These are phyloP conservation scores for Neurospora sp. DNA, from an alignment of 495 filamentous ascomycete genomes.

Conservation along the genomic window DNA sequence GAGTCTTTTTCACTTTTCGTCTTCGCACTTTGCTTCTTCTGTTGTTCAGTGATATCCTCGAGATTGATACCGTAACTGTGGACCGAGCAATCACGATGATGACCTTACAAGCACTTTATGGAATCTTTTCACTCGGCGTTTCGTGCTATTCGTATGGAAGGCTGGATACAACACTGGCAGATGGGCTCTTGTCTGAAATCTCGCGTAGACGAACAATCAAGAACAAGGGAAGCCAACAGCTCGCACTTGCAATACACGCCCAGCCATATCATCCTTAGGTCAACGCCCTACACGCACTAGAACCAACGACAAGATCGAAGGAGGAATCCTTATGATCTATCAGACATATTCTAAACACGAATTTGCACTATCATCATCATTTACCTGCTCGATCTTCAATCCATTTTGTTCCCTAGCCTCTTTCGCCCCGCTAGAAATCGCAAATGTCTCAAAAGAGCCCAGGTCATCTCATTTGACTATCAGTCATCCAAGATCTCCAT, in stretches of 20 bases:
- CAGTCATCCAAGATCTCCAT: neutral
- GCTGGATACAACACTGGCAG: neutral
- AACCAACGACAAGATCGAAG: neutral
- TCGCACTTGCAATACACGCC: neutral
- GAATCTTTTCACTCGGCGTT: no score
- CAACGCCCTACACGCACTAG: neutral
- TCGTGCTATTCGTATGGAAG: neutral
- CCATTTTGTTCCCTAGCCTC: neutral
- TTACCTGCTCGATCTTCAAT: neutral
- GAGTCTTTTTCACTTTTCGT: conserved; percentile 11
- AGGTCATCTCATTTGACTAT: neutral
- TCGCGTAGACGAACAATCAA: neutral
- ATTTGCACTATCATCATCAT: neutral
- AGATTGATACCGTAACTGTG: neutral
- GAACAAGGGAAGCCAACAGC: neutral
- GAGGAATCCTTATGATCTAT: neutral
- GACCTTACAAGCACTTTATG: neutral
- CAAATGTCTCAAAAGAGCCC: neutral
- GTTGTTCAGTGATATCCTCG: neutral
- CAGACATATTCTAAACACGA: neutral
- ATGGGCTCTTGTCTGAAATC: no score
- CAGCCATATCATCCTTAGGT: neutral
- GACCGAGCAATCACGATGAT: neutral
- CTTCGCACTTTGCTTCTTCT: neutral
- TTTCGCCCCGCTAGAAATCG: neutral